Base-by-base conservation (phyloP, 2,329 filamentous ascomycete genomes). In the Clonostachys chloroleuca region DNA sequence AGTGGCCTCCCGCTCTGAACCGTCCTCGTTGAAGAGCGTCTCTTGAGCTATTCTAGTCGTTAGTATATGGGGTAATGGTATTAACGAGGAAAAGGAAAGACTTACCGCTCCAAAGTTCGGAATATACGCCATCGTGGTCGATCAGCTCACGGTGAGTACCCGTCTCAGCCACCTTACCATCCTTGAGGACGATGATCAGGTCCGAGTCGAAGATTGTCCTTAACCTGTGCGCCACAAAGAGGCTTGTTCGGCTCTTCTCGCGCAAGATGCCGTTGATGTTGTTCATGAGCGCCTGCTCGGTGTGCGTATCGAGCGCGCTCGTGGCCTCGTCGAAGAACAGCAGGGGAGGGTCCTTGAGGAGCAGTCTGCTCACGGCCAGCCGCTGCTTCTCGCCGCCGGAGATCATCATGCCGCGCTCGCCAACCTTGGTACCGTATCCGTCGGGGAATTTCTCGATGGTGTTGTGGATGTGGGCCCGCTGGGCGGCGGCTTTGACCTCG, bases 291-390 rank as follows among this genome's bases (percentile, higher is more conserved):
- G 88, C 87, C 67, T 95, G 89, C 69, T 96, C 92, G 0, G 92
- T 96, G 60, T 96, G 89, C 1, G 92, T 96, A 62, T 96, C 92
- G 34, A 96, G 74, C 2, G 92, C 92, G 43, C 87, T 92, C 1
- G 92, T 96, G 57, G 92, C 92, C 73, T 96, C 92, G 55, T 96
- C 92, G 57, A 96, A 96, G 77, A 96, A 96, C 1, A 96, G 72
- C 30, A 96, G 69, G 2, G 90, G 89, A 5, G 92, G 90, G 54
- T 96, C 89, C 65, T 96, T 96, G 49, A 96, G 75, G 2, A 96
- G 78, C 37, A 96, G 65, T 40, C 92, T 77, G 24, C 88, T 89
- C 20, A 96, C 83, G 1, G 92, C 92, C 12, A 96, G 72, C 4
- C 92, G 82, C 68, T 96, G 92, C 67, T 96, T 96, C 70, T 96